Base-by-base conservation (phyloP, 2,329 filamentous ascomycete genomes). In the Polychaeton citri region DNA sequence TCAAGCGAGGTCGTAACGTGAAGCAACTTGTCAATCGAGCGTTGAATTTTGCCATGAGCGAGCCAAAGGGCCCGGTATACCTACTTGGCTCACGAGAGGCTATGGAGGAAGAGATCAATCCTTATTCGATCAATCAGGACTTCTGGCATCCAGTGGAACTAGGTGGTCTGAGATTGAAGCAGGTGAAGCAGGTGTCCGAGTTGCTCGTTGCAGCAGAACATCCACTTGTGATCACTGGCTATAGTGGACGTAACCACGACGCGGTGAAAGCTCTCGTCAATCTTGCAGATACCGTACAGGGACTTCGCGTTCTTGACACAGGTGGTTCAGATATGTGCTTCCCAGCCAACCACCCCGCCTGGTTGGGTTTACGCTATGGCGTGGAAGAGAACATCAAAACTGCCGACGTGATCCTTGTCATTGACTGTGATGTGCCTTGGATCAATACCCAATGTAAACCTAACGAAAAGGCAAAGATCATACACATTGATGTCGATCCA, bases 341-440 rank as follows among this genome's bases (percentile, higher is more conserved):
- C 59, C 81, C 80, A 0, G 76, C 73, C 0, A 66, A 79, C 36
- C 80, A 86, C 47, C 74, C 62, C 3, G 65, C 56, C 5, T 69
- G 65, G 64, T 56, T 69, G 2, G 63, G 87, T 2, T 57, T 90
- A 35, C 70, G 76, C 30, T 92, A 78, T 48, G 84, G 84, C 3
- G 68, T 72, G 2, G 81, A 93, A 35, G 74, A 82, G 2, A 66
- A 69, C 30, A 82, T 94, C 53, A 71, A 68, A 39, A 74, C 74
- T 0, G 84, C 87, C 0, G 88, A 95, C 54, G 73, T 85, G 8
- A 92, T 95, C 40, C 46, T 95, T 1, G 79, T 94, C 2, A 53
- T 93, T 17, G 81, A 95, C 57, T 92, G 85, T 44, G 87, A 95
- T 52, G 85, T 94, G 0, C 87, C 87, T 0, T 95, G 86, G 85